Base-by-base conservation (phyloP, 2,329 filamentous ascomycete genomes). In the Fusarium sp. region DNA sequence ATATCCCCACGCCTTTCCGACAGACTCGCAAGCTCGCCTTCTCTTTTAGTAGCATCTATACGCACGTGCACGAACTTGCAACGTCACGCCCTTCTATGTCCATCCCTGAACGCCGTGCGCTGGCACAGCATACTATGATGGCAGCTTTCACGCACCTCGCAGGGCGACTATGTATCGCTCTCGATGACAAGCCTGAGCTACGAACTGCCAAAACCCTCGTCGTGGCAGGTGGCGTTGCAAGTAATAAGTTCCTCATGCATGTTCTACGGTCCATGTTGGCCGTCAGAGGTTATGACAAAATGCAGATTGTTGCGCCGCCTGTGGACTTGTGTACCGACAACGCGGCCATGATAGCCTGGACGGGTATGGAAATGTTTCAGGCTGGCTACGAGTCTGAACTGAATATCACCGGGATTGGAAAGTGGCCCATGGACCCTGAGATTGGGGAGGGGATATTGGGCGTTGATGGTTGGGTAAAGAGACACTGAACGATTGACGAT, bases 311-410 rank as follows among this genome's bases (percentile, higher is more conserved):
- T 30, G 92, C 91, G 58, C 95, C 96, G n/a, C 94, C 94, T 4
- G 80, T 88, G 12, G 83, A 85, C 43, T 84, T 95, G 55, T 98
- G 96, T 77, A 98, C 93, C 0, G 96, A 99, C 76, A 98, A 99
- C 79, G 96, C 96, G 14, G 93, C 94, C 49, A 99, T 99, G 96
- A 94, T 98, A 77, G 95, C 92, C 3, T 98, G 96, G 95, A 86
- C 94, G 2, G 96, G 92, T 0, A 86, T 94, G 71, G 94, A 98
- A 81, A 98, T 99, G 94, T 98, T 88, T 76, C 87, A 92, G 78
- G 88, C 87, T 2, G 94, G 95, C 0, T 94, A 88, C 84, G 80
- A 83, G 62, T 90, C 89, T 11, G 85, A 87, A 21, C 75, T 94
- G 59, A 84, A 82, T 25, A 86, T 90, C 59, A 78, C 85, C 48